These are phyloP conservation scores for Flammula alnicola DNA, from an alignment of 1,284 basidiomycete genomes.

Conservation along the genomic window DNA sequence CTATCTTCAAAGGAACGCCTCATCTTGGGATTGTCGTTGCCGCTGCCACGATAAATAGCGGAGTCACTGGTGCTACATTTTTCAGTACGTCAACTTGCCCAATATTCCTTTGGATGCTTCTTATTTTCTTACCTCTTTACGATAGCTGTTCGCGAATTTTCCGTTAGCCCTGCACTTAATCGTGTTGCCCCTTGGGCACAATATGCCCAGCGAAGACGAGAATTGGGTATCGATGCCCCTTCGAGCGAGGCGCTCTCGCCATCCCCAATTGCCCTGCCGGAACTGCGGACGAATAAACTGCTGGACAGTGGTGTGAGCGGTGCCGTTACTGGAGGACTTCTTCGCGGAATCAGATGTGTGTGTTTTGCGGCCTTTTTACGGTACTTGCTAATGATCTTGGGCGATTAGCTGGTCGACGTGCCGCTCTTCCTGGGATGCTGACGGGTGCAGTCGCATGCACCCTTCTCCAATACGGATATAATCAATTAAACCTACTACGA, in stretches of 20 bases:
- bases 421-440: constrained; percentile 53
- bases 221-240: constrained; percentile 28
- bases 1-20: constrained; percentile 47
- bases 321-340: constrained; percentile 57
- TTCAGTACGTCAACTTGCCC: constrained; percentile 57
- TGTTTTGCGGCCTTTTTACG: constrained; percentile 8
- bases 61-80: constrained; percentile 67
- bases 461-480: constrained; percentile 63
- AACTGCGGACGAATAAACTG: constrained; percentile 58
- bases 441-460: constrained; percentile 60
- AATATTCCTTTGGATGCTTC: background rate
- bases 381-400: background rate
- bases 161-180: constrained; percentile 59
- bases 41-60: constrained; percentile 67
- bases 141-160: constrained; percentile 69
- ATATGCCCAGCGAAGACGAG: constrained; percentile 37
- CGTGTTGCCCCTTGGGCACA: constrained; percentile 41
- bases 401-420: constrained; percentile 41
- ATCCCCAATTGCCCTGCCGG: constrained; percentile 44
- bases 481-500: constrained; percentile 63
- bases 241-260: background rate
- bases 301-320: constrained; percentile 71
- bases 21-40: constrained; percentile 48
- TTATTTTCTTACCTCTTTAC: background rate
- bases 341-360: constrained; percentile 47